Evolutionary conservation across 257 asterid species (phyloP).

Genomic region (Rubia yunnanensis): DNA sequence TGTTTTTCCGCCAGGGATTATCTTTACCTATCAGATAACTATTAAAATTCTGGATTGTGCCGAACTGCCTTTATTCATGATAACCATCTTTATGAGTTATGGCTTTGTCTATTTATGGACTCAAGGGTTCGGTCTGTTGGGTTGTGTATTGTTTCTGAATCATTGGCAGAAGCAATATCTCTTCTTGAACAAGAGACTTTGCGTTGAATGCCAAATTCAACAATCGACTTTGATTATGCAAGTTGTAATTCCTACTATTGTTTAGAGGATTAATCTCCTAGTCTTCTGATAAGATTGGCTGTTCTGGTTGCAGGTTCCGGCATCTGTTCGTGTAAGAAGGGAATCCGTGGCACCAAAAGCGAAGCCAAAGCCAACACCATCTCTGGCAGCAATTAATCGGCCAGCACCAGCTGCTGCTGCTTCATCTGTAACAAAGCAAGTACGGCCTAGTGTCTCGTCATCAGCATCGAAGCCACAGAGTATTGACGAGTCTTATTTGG

Average conservation of each 20-base stretch:
- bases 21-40: neutral
- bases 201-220: neutral
- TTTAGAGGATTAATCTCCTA: neutral
- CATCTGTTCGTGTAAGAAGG: constrained; percentile 86
- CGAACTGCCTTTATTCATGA: neutral
- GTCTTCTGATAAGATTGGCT: neutral
- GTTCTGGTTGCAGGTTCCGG: constrained; percentile 58
- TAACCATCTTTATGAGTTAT: too few relatives aligned
- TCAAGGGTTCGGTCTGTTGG: neutral
- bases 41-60: neutral
- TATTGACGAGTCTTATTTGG: constrained; percentile 78
- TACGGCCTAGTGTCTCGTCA: constrained; percentile 25
- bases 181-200: neutral
- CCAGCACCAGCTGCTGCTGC: constrained; percentile 46
- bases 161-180: neutral
- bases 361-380: constrained; percentile 44
- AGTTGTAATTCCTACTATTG: neutral
- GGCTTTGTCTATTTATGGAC: neutral
- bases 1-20: neutral
- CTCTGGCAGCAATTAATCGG: constrained; percentile 25
- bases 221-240: neutral
- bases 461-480: constrained; percentile 58
- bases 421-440: constrained; percentile 36
- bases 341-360: constrained; percentile 60
- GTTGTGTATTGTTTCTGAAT: neutral